phyloP scores from a whole-genome alignment of 164 flowering plant genomes.

The Hamamelis virginiana region DNA sequence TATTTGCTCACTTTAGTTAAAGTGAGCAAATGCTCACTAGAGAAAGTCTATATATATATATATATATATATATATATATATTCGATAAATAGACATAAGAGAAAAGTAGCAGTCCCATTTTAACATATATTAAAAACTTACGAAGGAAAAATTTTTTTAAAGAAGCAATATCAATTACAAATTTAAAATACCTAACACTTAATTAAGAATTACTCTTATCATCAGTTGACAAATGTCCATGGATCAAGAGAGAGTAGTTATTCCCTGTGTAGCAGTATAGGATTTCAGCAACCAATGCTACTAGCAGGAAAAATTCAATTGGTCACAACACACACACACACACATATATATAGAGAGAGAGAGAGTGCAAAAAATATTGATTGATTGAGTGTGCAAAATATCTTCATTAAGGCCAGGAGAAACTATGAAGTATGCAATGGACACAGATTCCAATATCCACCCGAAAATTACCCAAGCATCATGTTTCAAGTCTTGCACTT shows the following conservation, averaged over 20 bases:
- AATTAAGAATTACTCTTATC: too few relatives aligned
- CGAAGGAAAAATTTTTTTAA: too few relatives aligned
- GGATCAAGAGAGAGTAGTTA: not conserved
- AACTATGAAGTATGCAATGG: not conserved
- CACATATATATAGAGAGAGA: not conserved
- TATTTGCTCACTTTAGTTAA: too few relatives aligned
- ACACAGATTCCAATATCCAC: not conserved
- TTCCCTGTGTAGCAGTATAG: not conserved
- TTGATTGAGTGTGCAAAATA: not conserved
- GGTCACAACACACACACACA: not conserved
- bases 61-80: too few relatives aligned
- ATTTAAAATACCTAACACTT: too few relatives aligned
- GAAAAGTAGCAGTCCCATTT: too few relatives aligned
- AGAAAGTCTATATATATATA: too few relatives aligned
- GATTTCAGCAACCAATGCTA: not conserved
- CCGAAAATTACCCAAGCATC: not conserved
- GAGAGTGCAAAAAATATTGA: not conserved
- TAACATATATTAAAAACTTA: too few relatives aligned
- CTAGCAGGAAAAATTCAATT: not conserved
- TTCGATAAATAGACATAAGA: too few relatives aligned
- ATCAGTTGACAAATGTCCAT: too few relatives aligned
- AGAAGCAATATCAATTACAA: too few relatives aligned
- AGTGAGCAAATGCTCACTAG: too few relatives aligned
- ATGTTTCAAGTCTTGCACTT: slow-evolving; percentile 2
- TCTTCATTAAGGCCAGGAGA: not conserved